These are phyloP conservation scores for Cercospora canescens DNA, from an alignment of 2,329 filamentous ascomycete genomes.

Conservation along the genomic window DNA sequence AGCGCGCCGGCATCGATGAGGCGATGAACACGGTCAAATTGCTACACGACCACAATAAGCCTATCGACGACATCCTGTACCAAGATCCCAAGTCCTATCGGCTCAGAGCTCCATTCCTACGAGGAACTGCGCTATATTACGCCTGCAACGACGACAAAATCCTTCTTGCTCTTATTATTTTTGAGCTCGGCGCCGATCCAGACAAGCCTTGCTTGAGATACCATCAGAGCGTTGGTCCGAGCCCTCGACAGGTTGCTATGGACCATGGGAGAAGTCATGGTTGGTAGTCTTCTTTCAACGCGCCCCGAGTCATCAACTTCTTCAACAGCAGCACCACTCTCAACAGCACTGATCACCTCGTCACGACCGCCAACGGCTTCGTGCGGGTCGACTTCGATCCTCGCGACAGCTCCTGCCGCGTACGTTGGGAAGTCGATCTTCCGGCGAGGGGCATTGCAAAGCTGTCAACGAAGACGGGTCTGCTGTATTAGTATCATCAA, in stretches of 20 bases:
- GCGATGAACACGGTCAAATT: constrained; percentile 1
- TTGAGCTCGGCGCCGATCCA: constrained; percentile 14
- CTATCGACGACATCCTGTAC: constrained; percentile 13
- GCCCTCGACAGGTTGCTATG: constrained; percentile 7
- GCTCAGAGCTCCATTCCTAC: constrained; percentile 9
- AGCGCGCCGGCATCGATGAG: not conserved
- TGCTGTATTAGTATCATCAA: not conserved
- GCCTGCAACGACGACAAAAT: constrained; percentile 4
- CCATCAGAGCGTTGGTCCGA: constrained; percentile 7
- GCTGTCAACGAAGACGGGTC: not conserved
- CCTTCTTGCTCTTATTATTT: constrained; percentile 1
- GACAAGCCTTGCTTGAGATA: constrained; percentile 9
- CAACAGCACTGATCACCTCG: not conserved
- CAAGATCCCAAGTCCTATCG: constrained; percentile 7
- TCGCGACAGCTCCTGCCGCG: not conserved
- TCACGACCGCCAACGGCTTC: not conserved
- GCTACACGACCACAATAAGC: constrained; percentile 1
- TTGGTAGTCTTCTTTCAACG: not conserved
- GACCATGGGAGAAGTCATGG: too few species aligned
- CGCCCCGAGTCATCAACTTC: not conserved
- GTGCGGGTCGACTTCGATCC: not conserved
- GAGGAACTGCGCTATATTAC: constrained; percentile 12
- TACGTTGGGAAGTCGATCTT: not conserved
- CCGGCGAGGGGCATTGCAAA: not conserved
- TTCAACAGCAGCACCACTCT: not conserved